A percentile compares a stretch with the other conserved stretches of the same genome.
Conservation (phyloP, 352 stramenopile species). For the Stramenopiles sp. region DNA sequence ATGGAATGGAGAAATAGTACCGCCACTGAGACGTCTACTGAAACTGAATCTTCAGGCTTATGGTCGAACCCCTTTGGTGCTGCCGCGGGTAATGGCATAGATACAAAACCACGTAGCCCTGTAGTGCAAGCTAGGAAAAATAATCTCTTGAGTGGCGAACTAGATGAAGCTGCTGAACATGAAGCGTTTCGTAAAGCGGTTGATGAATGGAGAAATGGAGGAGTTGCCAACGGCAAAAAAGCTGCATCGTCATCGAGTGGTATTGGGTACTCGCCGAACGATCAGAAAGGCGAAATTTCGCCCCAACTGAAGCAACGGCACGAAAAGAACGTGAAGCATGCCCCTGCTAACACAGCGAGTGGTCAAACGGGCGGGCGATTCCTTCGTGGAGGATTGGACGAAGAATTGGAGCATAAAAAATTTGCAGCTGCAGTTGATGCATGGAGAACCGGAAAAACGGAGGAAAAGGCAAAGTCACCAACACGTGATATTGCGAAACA, state of each 20-base stretch:
- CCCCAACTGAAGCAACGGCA: no score
- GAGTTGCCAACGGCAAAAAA: slow-evolving; percentile 8
- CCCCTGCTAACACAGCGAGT: no score
- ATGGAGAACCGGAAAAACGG: slow-evolving; percentile 21
- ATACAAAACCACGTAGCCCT: no score
- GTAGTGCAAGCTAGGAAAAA: background rate
- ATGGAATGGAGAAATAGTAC: slow-evolving; percentile 10
- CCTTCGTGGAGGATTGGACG: slow-evolving; percentile 22
- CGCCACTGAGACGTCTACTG: no score
- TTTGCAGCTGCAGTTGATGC: slow-evolving; percentile 30
- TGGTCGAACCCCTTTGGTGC: slow-evolving; percentile 10
- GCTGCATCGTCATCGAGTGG: no score
- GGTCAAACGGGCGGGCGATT: background rate
- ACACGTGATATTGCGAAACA: no score
- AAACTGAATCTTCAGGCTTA: no score
- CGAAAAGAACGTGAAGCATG: no score
- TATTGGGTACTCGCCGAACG: no score
- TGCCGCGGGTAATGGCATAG: no score
- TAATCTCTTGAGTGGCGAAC: slow-evolving; percentile 9
- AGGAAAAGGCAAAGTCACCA: no score
- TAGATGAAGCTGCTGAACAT: slow-evolving; percentile 32
- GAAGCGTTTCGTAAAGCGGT: slow-evolving; percentile 30
- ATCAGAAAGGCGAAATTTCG: no score
- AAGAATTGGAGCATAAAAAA: slow-evolving; percentile 29
- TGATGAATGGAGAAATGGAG: slow-evolving; percentile 25